phyloP scores from a whole-genome alignment of 768 basidiomycete species.

The Scleroderma bovista region DNA sequence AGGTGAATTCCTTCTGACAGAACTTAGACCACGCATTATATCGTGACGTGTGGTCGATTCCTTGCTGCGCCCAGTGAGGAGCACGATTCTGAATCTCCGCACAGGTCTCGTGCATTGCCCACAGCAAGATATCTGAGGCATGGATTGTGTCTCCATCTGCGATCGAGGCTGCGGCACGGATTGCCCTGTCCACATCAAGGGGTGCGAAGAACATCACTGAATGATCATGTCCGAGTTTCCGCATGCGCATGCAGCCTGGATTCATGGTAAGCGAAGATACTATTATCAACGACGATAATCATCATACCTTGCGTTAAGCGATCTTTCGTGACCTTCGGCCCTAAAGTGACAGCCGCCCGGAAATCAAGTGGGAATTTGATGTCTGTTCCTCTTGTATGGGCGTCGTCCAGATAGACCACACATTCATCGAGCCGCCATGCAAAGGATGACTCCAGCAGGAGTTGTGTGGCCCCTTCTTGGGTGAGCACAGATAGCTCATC shows the following conservation, averaged over 20 bases:
- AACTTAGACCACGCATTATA: conserved; percentile 14
- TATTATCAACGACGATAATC: background rate
- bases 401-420: conserved; percentile 35
- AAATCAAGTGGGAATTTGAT: conserved; percentile 29
- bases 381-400: conserved; percentile 37
- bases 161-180: conserved; percentile 26
- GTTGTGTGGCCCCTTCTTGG: conserved; percentile 24
- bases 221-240: conserved; percentile 42
- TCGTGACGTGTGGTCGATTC: conserved; percentile 14
- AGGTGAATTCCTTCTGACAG: background rate
- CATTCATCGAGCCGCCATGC: conserved; percentile 30
- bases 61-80: conserved; percentile 40
- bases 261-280: background rate
- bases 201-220: conserved; percentile 46
- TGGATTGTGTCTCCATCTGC: background rate
- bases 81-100: conserved; percentile 34
- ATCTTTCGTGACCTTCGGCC: conserved; percentile 35
- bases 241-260: conserved; percentile 52
- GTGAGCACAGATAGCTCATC: conserved; percentile 32
- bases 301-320: conserved; percentile 30
- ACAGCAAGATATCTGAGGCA: conserved; percentile 34
- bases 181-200: conserved; percentile 32
- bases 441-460: conserved; percentile 29
- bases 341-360: conserved; percentile 35
- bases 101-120: conserved; percentile 44